Conservation (phyloP, 139 green algal genomes). For the Spirogloea muscicola region DNA sequence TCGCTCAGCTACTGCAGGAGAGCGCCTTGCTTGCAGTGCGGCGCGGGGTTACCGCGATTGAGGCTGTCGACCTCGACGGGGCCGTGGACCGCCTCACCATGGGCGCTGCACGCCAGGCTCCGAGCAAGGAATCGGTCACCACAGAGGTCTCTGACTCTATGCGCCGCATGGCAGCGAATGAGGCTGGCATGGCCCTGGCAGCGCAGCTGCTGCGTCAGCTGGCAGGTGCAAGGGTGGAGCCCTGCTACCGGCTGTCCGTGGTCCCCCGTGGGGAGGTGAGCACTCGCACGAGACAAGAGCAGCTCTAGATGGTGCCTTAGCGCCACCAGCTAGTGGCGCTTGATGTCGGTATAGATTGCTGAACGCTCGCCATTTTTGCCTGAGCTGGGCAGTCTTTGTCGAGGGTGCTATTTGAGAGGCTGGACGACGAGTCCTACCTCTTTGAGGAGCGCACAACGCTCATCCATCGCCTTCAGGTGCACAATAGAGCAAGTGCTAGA, state of each 20-base stretch:
- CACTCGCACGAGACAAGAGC: neutral
- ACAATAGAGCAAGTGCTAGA: neutral
- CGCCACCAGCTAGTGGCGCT: too few species aligned
- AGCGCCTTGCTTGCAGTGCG: conserved; percentile 71
- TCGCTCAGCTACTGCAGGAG: conserved; percentile 96
- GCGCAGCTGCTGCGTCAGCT: conserved; percentile 21
- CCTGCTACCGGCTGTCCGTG: conserved; percentile 38
- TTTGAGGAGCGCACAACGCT: neutral
- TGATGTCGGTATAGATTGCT: too few species aligned
- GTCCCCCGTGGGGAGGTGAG: conserved; percentile 31
- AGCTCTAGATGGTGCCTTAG: too few species aligned
- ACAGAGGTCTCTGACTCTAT: neutral
- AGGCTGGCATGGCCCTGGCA: conserved; percentile 45
- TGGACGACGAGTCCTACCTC: conserved; percentile 11
- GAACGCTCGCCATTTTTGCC: too few species aligned
- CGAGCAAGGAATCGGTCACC: neutral
- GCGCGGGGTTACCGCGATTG: conserved; percentile 35
- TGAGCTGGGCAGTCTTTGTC: neutral
- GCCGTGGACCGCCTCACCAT: conserved; percentile 72
- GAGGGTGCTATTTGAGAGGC: conserved; percentile 3
- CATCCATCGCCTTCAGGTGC: conserved; percentile 6
- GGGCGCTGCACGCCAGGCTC: neutral
- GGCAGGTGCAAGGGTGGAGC: conserved; percentile 27
- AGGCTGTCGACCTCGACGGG: conserved; percentile 67
- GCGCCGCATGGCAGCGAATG: conserved; percentile 31